Percentiles rank a stretch among this genome's conserved stretches.
Conservation (phyloP, 2,329 filamentous ascomycete genomes). For the Alternaria longipes region DNA sequence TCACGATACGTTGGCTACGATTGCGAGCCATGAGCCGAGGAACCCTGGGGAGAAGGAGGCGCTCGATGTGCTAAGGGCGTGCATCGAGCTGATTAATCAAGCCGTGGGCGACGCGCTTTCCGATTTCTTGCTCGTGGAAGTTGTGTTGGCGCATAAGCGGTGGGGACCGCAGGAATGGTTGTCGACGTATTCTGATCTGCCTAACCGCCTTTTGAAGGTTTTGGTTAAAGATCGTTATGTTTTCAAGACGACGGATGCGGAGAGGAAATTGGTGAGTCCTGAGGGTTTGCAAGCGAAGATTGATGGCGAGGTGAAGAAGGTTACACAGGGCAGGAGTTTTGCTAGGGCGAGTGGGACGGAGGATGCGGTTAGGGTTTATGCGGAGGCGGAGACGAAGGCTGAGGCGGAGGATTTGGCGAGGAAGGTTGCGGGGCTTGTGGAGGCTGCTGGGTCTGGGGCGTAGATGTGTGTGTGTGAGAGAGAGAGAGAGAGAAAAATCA, state of each 20-base stretch:
- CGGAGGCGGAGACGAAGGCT: conserved; percentile 86
- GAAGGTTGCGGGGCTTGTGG: conserved; percentile 80
- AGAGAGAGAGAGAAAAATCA: no score
- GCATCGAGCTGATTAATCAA: conserved; percentile 95
- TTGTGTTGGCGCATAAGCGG: conserved; percentile 92
- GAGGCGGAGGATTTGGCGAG: conserved; percentile 91
- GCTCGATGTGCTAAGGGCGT: conserved; percentile 81
- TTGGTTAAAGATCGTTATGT: conserved; percentile 87
- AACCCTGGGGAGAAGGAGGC: conserved; percentile 92
- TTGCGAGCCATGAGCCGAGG: conserved; percentile 81
- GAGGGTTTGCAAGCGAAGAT: conserved; percentile 84
- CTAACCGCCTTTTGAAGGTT: conserved; percentile 93
- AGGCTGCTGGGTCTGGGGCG: conserved; percentile 46
- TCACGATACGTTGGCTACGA: conserved; percentile 78
- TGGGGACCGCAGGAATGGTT: conserved; percentile 94
- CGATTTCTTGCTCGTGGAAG: conserved; percentile 94
- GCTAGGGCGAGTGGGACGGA: conserved; percentile 94
- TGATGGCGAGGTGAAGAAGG: conserved; percentile 87
- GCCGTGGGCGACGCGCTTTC: conserved; percentile 96
- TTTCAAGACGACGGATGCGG: conserved; percentile 91
- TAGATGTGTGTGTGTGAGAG: no score
- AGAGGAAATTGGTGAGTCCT: conserved; percentile 84
- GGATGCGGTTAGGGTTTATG: conserved; percentile 94
- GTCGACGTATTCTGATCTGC: conserved; percentile 89
- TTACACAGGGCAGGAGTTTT: conserved; percentile 88